Percentiles rank a stretch among this genome's conserved stretches.
These are phyloP conservation scores for Pyricularia sp. DNA, from an alignment of 2,329 filamentous ascomycete genomes.

Conservation along the genomic window DNA sequence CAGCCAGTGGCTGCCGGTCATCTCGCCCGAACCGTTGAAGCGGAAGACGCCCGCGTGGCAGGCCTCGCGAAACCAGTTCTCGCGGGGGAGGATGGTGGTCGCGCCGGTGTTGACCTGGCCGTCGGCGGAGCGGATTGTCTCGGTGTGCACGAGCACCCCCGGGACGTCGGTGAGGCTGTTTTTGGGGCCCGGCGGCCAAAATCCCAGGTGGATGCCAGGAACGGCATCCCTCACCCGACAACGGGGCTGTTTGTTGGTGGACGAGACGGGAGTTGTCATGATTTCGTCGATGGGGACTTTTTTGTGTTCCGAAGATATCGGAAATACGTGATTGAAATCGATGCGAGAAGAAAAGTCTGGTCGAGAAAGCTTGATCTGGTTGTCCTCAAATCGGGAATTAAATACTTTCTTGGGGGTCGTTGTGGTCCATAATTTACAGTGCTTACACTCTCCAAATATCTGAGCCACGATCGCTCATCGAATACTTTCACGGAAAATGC, in stretches of 20 bases:
- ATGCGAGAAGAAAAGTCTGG: background rate
- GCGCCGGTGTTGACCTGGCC: constrained; percentile 36
- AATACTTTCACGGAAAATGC: background rate
- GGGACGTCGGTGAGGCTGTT: constrained; percentile 43
- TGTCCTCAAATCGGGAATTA: background rate
- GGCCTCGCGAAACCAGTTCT: constrained; percentile 32
- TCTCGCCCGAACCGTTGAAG: constrained; percentile 56
- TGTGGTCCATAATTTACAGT: background rate
- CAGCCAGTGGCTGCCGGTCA: constrained; percentile 53
- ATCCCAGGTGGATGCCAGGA: constrained; percentile 32
- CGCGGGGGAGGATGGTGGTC: constrained; percentile 37
- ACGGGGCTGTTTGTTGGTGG: constrained; percentile 8
- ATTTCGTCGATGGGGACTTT: background rate
- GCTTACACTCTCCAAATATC: background rate
- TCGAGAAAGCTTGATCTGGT: background rate
- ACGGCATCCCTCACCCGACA: constrained; percentile 32
- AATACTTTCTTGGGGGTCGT: background rate
- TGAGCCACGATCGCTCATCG: background rate
- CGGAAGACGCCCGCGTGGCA: constrained; percentile 44
- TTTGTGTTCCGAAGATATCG: background rate
- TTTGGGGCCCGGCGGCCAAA: constrained; percentile 30
- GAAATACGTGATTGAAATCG: background rate
- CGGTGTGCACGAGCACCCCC: constrained; percentile 35
- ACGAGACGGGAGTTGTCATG: constrained; percentile 32
- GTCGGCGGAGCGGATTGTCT: constrained; percentile 8